Evolutionary conservation across 305 asterid species (phyloP).

Genomic region (Solanum chacoense): DNA sequence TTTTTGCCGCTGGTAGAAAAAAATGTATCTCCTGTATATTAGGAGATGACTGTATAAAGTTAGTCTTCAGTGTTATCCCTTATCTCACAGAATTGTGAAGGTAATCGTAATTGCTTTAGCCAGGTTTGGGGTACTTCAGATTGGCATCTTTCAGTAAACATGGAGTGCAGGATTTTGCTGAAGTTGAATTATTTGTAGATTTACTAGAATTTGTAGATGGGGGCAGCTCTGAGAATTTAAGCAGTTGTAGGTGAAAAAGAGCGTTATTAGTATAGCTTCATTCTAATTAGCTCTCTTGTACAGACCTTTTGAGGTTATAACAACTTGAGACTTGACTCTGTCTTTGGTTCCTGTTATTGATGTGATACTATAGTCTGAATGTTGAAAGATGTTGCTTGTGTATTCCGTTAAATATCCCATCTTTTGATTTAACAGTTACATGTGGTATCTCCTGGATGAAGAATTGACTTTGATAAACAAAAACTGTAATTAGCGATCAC

Average conservation of each 20-base stretch:
- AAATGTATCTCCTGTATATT: neutral
- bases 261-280: neutral
- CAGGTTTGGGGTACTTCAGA: neutral
- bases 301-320: neutral
- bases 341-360: neutral
- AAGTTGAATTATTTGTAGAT: neutral
- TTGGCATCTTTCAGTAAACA: neutral
- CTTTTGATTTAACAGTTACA: neutral
- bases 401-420: neutral
- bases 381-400: neutral
- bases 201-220: neutral
- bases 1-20: neutral
- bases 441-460: neutral
- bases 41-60: neutral
- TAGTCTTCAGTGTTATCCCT: neutral
- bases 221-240: neutral
- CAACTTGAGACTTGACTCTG: neutral
- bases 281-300: neutral
- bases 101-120: neutral
- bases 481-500: neutral
- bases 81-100: neutral
- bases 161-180: neutral
- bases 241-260: neutral
- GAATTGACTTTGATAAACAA: neutral
- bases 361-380: neutral